Conservation (phyloP, 2,329 filamentous ascomycete genomes). For the Paracoccidioides brasiliensis region DNA sequence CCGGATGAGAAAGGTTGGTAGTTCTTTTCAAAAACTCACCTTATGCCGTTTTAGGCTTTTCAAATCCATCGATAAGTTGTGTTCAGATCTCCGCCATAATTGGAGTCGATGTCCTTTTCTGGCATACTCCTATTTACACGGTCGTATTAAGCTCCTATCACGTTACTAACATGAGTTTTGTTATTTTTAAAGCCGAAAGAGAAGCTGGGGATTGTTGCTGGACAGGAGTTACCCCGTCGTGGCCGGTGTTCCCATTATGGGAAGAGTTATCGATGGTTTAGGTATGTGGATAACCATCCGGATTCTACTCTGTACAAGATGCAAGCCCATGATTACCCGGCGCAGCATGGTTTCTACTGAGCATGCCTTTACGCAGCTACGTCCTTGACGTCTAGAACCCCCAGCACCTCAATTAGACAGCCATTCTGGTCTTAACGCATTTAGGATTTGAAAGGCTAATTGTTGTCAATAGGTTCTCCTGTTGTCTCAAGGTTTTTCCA, state of each 20-base stretch:
- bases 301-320: neutral
- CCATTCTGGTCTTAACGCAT: neutral
- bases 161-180: neutral
- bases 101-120: neutral
- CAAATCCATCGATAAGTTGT: neutral
- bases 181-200: conserved; percentile 30
- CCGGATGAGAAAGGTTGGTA: neutral
- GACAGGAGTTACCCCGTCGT: conserved; percentile 40
- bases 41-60: neutral
- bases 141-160: neutral
- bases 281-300: conserved; percentile 21
- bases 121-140: neutral
- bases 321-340: neutral
- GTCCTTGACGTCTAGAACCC: neutral
- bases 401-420: neutral
- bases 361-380: neutral
- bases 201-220: conserved; percentile 41
- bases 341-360: too few species aligned
- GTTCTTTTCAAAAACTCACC: neutral
- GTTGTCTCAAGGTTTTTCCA: conserved; percentile 44
- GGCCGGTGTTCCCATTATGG: conserved; percentile 43
- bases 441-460: neutral
- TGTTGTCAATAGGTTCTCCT: conserved; percentile 35
- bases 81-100: neutral
- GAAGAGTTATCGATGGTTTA: conserved; percentile 45